phyloP scores from a whole-genome alignment of 805 yeast genomes.

The Cyberlindnera bimundalis region DNA sequence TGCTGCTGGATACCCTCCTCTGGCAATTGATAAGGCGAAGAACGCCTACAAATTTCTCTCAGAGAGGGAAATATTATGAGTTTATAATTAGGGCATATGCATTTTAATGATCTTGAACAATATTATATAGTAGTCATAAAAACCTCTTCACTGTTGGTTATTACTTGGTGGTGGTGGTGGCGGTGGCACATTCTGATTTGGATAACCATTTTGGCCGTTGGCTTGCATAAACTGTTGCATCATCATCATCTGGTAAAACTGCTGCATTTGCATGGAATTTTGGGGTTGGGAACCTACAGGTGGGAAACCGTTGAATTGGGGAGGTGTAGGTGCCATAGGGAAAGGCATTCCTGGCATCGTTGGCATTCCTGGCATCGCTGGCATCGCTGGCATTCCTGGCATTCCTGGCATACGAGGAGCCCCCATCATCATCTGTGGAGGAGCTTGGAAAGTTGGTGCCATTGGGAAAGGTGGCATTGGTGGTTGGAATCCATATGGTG shows the following conservation, averaged over 20 bases:
- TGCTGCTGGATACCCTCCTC: constrained; percentile 79
- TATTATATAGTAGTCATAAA: background rate
- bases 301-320: constrained; percentile 2
- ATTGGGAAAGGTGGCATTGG: constrained; percentile 13
- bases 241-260: constrained; percentile 29
- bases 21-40: constrained; percentile 12
- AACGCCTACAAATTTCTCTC: constrained; percentile 10
- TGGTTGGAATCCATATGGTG: constrained; percentile 1
- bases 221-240: constrained; percentile 21
- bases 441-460: constrained; percentile 4
- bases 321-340: constrained; percentile 10
- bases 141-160: too few relatives aligned
- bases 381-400: constrained; percentile 2
- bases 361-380: constrained; percentile 3
- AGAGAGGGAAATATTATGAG: constrained; percentile 8
- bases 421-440: constrained; percentile 14
- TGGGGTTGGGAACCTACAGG: constrained; percentile 5
- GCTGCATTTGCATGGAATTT: constrained; percentile 28
- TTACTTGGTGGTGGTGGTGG: constrained; percentile 6
- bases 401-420: constrained; percentile 4
- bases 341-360: constrained; percentile 2
- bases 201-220: background rate
- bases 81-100: background rate
- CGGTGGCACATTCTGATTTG: background rate
- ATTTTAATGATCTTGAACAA: background rate